Evolutionary conservation across 257 asterid species (phyloP), one percentile per base, ranked within the genome.

Genomic region (Echites panduratus): DNA sequence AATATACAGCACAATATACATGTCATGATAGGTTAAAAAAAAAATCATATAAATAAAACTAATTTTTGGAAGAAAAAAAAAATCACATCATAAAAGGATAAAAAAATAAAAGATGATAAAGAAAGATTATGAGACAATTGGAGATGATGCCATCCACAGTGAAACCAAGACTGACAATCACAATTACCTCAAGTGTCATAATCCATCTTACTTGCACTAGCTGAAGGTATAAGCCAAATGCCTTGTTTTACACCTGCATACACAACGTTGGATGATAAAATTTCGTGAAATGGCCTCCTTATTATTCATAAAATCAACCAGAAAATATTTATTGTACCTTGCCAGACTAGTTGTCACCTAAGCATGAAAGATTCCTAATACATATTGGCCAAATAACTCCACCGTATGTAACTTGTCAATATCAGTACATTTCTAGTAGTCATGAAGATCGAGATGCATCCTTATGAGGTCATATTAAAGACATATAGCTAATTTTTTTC

Each of bases 341-440:
- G 20, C 65, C 38, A 58, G 20, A 58, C 29, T 26, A 58, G 65
- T 27, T 63, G 19, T 59, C 57, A 73, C 24, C 68, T 59, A 62
- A 26, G 29, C 10, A 20, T 29, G 76, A 24, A 29, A 49, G 35
- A 20, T 73, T 61, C 45, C 20, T 22, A 22, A 24, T 61, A 61
- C 11, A 56, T 53, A 19, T 52, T 26, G 45, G 44, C 40, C 35
- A 24, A 27, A 68, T 59, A 9, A 59, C 66, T 26, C 66, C 9
- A 59, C 12, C 22, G 2, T 20, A 20, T 47, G 14, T 32, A 52
- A 26, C 27, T 50, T n/a, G 62, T 11, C 43, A 26, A 52, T 26
- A 50, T 53, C 53, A n/a, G 14, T 14, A 12, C 13, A 9, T 32
- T 16, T 43, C 47, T 43, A 14, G 29, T 71, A 16, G 35, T 70